Percentiles rank a stretch among this genome's conserved stretches.
Evolutionary conservation across 1,284 basidiomycete genomes (phyloP).

Genomic region (Filobasidium uniguttulatum): DNA sequence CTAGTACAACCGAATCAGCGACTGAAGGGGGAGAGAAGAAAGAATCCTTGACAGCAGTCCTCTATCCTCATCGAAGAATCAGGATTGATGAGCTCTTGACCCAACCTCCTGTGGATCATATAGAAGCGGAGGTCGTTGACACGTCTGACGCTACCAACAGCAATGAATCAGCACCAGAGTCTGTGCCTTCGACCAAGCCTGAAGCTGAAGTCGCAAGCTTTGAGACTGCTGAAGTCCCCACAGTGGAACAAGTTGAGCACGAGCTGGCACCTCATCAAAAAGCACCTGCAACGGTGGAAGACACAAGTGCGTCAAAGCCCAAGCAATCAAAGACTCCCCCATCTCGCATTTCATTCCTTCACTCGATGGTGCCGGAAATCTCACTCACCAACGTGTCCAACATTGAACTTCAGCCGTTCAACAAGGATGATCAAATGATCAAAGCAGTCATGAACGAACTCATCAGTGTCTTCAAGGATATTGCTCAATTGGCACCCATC

Average conservation of each 20-base stretch:
- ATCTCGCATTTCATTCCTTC: conserved; percentile 58
- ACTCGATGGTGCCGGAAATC: conserved; percentile 56
- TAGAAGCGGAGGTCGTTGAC: conserved; percentile 1
- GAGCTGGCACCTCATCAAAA: conserved; percentile 24
- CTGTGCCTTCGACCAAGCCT: conserved; percentile 16
- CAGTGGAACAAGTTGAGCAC: conserved; percentile 42
- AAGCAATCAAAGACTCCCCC: conserved; percentile 48
- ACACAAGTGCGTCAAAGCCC: conserved; percentile 24
- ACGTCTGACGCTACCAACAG: conserved; percentile 9
- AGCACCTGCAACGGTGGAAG: neutral
- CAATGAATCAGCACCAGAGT: neutral
- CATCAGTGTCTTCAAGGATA: conserved; percentile 96
- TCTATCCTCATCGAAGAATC: conserved; percentile 90
- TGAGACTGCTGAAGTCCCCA: conserved; percentile 38
- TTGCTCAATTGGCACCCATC: conserved; percentile 89
- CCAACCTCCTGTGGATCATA: neutral
- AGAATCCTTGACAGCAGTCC: conserved; percentile 80
- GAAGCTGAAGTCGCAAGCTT: conserved; percentile 45
- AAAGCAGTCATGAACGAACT: conserved; percentile 95
- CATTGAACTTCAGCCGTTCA: conserved; percentile 63
- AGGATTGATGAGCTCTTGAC: conserved; percentile 64
- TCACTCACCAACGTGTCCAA: conserved; percentile 88
- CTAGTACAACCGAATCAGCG: neutral
- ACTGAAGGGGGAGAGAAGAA: conserved; percentile 25
- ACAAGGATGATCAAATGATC: conserved; percentile 86